phyloP scores from a whole-genome alignment of 768 basidiomycete species.

The Tulasnella sp. region DNA sequence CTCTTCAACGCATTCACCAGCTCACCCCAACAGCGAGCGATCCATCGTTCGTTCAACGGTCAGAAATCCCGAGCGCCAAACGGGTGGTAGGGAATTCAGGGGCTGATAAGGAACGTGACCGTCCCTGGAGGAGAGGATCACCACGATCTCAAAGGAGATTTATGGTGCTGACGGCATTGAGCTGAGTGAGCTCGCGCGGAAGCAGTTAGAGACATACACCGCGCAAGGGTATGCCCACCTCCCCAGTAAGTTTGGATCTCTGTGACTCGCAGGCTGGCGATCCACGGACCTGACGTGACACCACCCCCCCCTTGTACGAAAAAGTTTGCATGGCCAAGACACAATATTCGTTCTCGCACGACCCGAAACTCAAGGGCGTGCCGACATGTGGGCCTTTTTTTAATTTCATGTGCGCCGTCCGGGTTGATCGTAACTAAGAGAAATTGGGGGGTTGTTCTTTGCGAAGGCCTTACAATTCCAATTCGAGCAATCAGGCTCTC shows the following conservation, averaged over 20 bases:
- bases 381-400: constrained; percentile 55
- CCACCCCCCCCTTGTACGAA: constrained; percentile 25
- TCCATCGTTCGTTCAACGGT: not conserved
- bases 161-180: no score
- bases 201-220: no score
- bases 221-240: constrained; percentile 72
- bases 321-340: constrained; percentile 98
- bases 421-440: constrained; percentile 1
- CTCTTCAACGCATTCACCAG: not conserved
- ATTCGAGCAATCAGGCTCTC: constrained; percentile 83
- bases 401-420: constrained; percentile 9
- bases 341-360: constrained; percentile 95
- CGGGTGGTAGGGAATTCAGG: not conserved
- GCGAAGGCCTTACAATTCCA: constrained; percentile 80
- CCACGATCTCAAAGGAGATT: no score
- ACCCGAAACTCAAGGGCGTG: constrained; percentile 84
- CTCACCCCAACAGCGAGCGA: not conserved
- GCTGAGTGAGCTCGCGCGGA: no score
- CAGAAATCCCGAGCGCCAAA: not conserved
- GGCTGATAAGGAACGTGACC: not conserved
- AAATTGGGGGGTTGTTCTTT: not conserved
- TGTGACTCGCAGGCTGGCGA: not conserved
- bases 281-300: not conserved
- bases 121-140: no score
- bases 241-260: constrained; percentile 57